Conservation (phyloP, 306 rosid genomes). For the Cucumis cinereus region DNA sequence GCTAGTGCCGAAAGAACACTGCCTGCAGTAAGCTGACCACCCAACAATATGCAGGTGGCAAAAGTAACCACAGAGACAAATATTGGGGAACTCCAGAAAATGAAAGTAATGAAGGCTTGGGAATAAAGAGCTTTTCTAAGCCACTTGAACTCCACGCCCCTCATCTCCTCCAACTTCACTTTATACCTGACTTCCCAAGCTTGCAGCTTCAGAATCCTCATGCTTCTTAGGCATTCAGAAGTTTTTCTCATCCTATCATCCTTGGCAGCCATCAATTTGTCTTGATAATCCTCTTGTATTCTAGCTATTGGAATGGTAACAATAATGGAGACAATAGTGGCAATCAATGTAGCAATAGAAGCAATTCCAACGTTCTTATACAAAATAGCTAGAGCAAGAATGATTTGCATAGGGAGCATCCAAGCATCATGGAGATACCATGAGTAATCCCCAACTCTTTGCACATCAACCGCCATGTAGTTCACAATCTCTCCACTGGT, state of each 20-base stretch:
- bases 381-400: conserved; percentile 85
- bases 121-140: conserved; percentile 88
- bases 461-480: conserved; percentile 98
- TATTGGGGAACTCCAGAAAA: conserved; percentile 99
- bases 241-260: conserved; percentile 99
- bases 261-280: conserved; percentile 91
- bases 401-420: conserved; percentile 97
- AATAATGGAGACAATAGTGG: conserved; percentile 80
- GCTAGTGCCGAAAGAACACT: conserved; percentile 98
- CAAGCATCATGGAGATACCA: conserved; percentile 98
- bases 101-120: conserved; percentile 93
- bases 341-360: conserved; percentile 73
- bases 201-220: conserved; percentile 96
- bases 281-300: conserved; percentile 87
- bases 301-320: conserved; percentile 76
- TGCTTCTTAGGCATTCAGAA: conserved; percentile 86
- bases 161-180: conserved; percentile 74
- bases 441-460: conserved; percentile 90
- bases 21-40: conserved; percentile 78
- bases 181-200: conserved; percentile 96
- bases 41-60: conserved; percentile 73
- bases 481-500: conserved; percentile 95
- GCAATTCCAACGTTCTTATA: conserved; percentile 98
- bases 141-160: conserved; percentile 91
- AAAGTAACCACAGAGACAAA: conserved; percentile 95